Percentiles rank a stretch among this genome's conserved stretches.
phyloP scores from a whole-genome alignment of 306 rosid species.

The Medicago truncatula region DNA sequence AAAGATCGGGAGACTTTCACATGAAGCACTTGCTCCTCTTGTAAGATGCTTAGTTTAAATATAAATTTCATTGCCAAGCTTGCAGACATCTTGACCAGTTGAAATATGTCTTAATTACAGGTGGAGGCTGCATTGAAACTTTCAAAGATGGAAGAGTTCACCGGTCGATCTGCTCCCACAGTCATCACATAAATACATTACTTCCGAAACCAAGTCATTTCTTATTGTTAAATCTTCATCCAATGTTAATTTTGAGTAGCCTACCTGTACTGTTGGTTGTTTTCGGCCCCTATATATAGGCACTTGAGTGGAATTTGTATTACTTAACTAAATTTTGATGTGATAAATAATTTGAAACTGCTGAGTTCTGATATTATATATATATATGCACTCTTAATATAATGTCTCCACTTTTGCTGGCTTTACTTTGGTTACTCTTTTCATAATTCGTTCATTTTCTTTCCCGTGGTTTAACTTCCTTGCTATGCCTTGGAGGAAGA shows the following conservation, averaged over 20 bases:
- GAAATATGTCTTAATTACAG: conserved; percentile 48
- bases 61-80: background rate
- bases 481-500: conserved; percentile 3
- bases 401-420: conserved; percentile 13
- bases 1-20: conserved; percentile 81
- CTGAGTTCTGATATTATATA: conserved; percentile 8
- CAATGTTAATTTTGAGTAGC: conserved; percentile 31
- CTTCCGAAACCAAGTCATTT: conserved; percentile 14
- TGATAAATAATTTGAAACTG: conserved; percentile 55
- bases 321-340: conserved; percentile 53
- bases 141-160: conserved; percentile 91
- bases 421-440: background rate
- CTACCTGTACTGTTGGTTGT: conserved; percentile 41
- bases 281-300: conserved; percentile 40
- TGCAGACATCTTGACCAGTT: conserved; percentile 22
- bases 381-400: conserved; percentile 9
- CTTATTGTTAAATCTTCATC: conserved; percentile 40
- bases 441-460: background rate
- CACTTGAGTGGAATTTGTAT: conserved; percentile 38
- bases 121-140: conserved; percentile 94
- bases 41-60: conserved; percentile 54
- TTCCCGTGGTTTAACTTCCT: background rate
- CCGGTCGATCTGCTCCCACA: conserved; percentile 94
- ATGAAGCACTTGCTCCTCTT: conserved; percentile 92
- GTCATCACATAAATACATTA: conserved; percentile 68